A percentile compares a stretch with the other conserved stretches of the same genome.
These are phyloP conservation scores for Dioszegia hungarica DNA, from an alignment of 768 basidiomycete genomes.

Conservation along the genomic window DNA sequence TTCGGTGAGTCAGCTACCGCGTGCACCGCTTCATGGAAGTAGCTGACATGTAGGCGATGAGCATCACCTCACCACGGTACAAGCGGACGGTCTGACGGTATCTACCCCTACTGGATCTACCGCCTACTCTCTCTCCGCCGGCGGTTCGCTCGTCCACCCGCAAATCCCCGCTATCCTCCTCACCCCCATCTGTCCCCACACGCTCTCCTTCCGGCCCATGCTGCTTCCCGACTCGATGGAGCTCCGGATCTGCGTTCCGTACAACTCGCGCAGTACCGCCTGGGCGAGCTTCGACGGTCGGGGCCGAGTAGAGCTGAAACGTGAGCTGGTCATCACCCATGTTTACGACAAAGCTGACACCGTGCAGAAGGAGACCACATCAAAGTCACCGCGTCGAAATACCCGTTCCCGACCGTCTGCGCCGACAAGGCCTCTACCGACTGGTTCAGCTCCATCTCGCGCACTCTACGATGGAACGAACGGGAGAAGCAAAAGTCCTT, in stretches of 20 bases:
- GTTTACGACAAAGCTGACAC: constrained; percentile 4
- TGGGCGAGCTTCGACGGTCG: constrained; percentile 99
- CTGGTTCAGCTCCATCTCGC: constrained; percentile 96
- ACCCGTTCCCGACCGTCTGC: constrained; percentile 97
- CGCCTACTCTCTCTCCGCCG: constrained; percentile 97
- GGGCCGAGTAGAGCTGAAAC: constrained; percentile 90
- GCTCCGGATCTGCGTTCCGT: constrained; percentile 95
- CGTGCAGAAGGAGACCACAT: constrained; percentile 93
- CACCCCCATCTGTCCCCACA: constrained; percentile 97
- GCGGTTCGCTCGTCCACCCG: constrained; percentile 94
- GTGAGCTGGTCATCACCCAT: constrained; percentile 57
- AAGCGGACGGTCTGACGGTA: constrained; percentile 92
- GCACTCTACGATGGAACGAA: constrained; percentile 98
- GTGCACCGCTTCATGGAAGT: background rate
- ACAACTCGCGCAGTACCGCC: constrained; percentile 94
- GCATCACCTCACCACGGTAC: constrained; percentile 98
- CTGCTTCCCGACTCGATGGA: constrained; percentile 98
- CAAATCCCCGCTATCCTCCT: constrained; percentile 95
- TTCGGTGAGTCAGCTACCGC: constrained; percentile 84
- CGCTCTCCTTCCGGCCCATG: constrained; percentile 97
- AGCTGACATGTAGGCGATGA: constrained; percentile 69
- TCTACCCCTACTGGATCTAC: constrained; percentile 97
- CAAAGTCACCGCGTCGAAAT: constrained; percentile 93
- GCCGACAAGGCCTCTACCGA: constrained; percentile 96
- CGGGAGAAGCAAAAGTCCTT: constrained; percentile 97